These are phyloP conservation scores for Penicillium sp. DNA, from an alignment of 2,329 filamentous ascomycete species.

Conservation along the genomic window DNA sequence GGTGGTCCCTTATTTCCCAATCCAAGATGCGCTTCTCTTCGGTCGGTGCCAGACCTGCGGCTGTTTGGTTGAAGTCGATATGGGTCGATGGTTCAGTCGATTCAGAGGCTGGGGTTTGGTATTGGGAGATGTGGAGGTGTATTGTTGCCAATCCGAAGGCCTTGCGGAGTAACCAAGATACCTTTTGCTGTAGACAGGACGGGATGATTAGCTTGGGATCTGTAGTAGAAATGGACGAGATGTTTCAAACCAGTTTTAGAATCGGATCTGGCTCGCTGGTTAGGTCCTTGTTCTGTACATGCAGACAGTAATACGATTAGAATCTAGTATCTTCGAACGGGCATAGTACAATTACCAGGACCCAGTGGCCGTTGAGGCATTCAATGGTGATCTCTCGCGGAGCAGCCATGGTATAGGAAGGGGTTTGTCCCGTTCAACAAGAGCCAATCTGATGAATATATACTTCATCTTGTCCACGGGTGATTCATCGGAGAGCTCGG, in stretches of 20 bases:
- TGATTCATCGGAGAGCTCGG: neutral
- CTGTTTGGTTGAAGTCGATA: conserved; percentile 1
- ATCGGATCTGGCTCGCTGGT: neutral
- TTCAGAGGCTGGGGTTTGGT: neutral
- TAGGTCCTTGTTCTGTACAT: conserved; percentile 2
- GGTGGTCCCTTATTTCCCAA: neutral
- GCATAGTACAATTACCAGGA: neutral
- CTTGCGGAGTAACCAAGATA: conserved; percentile 1
- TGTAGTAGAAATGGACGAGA: neutral
- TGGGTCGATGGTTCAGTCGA: neutral
- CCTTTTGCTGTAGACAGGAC: neutral
- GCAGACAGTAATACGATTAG: neutral
- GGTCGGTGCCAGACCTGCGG: neutral
- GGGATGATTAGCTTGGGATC: neutral
- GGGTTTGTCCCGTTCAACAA: neutral
- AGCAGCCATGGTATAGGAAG: neutral
- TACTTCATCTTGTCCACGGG: neutral
- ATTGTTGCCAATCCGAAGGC: conserved; percentile 2
- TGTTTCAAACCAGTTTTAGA: neutral
- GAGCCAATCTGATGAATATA: neutral
- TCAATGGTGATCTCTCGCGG: neutral
- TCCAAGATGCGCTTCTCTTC: neutral
- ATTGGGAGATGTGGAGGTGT: conserved; percentile 1
- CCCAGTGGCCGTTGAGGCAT: neutral
- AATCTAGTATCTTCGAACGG: neutral